Evolutionary conservation across 352 stramenopile genomes (phyloP).

Genomic region (Pythium guiyangense): DNA sequence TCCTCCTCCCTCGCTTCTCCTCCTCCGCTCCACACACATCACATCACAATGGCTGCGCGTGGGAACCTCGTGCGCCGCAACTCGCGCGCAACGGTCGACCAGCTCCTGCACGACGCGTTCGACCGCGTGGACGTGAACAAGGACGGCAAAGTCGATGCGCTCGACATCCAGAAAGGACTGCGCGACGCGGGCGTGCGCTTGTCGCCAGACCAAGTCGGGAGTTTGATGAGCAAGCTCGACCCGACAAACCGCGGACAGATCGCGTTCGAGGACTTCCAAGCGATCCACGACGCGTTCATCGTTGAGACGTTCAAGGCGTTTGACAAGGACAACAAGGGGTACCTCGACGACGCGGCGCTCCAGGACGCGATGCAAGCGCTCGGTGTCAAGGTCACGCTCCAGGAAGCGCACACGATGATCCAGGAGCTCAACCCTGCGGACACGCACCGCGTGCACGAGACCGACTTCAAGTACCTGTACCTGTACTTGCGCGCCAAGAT

Average conservation of each 20-base stretch:
- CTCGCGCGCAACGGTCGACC: conserved; percentile 75
- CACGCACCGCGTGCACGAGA: conserved; percentile 58
- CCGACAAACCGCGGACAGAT: conserved; percentile 63
- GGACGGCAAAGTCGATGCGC: conserved; percentile 62
- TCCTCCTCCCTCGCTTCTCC: not conserved
- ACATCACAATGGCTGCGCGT: not conserved
- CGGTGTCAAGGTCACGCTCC: conserved; percentile 61
- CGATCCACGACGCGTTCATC: conserved; percentile 77
- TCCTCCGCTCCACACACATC: not conserved
- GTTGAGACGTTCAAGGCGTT: conserved; percentile 66
- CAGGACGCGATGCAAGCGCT: conserved; percentile 62
- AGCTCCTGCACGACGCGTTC: conserved; percentile 69
- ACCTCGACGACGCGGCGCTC: conserved; percentile 57
- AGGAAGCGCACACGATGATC: conserved; percentile 80
- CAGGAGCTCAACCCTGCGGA: conserved; percentile 62
- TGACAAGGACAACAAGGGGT: conserved; percentile 63
- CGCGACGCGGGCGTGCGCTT: conserved; percentile 57
- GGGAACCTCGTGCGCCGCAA: conserved; percentile 63
- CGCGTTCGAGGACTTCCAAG: conserved; percentile 70
- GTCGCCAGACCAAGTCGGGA: conserved; percentile 42
- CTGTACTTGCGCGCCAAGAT: conserved; percentile 77
- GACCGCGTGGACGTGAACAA: conserved; percentile 64
- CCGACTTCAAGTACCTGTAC: conserved; percentile 83
- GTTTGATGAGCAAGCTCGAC: conserved; percentile 69
- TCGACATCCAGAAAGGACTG: conserved; percentile 74